A percentile compares a stretch with the other conserved stretches of the same genome.
Conservation (phyloP, 139 green algal species). For the Chlamydomonas eustigma region DNA sequence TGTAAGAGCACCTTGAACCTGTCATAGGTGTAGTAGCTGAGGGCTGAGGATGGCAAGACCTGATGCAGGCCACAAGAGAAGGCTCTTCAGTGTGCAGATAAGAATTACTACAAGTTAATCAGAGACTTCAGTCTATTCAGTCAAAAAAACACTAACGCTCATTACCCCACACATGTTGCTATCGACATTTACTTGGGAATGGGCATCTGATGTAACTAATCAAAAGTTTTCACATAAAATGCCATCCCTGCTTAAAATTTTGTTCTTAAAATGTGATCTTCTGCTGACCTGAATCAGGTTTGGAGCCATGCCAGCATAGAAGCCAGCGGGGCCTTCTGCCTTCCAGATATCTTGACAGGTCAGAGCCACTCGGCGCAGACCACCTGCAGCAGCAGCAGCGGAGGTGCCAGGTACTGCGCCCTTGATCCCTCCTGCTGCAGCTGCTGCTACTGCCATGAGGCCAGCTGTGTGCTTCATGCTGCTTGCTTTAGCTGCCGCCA, state of each 20-base stretch:
- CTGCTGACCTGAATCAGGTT: constrained; percentile 45
- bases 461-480: not conserved
- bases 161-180: not conserved
- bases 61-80: constrained; percentile 13
- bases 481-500: constrained; percentile 5
- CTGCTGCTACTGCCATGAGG: not conserved
- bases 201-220: not conserved
- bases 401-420: not conserved
- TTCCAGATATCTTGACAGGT: constrained; percentile 24
- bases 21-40: constrained; percentile 62
- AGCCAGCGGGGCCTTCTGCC: constrained; percentile 38
- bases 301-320: constrained; percentile 50
- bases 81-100: not conserved
- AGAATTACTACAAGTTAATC: not conserved
- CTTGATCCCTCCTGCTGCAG: not conserved
- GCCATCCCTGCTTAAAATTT: not conserved
- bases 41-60: constrained; percentile 56
- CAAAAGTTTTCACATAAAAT: not conserved
- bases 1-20: constrained; percentile 44
- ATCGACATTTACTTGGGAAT: not conserved
- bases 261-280: not conserved
- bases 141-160: not conserved
- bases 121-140: too few relatives aligned
- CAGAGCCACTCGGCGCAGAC: constrained; percentile 8
- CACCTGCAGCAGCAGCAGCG: not conserved